Base-by-base conservation (phyloP, 148 eudicot species). In the Simmondsia chinensis region DNA sequence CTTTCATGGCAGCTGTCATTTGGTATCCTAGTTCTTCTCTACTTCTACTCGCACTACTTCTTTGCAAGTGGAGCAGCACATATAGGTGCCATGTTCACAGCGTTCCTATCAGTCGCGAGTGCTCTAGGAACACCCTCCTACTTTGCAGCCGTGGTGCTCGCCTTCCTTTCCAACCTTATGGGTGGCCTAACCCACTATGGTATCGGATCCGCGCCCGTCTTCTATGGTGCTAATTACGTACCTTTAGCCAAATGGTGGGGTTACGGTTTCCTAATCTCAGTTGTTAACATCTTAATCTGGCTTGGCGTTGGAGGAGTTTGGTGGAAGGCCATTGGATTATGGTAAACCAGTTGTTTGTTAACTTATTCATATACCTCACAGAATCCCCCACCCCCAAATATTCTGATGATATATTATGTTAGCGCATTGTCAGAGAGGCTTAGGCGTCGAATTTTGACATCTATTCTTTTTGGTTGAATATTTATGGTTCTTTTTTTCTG, bases 31-130 rank as follows among this genome's bases (percentile, higher is more conserved):
- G 81, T 79, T 43, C 94, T 91, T 20, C 89, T 91, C 19, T 91
- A 91, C 65, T 91, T 82, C 88, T 91, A 86, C 57, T 82, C 94
- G 27, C 99, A 91, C 65, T 91, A 86, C 76, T 91, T 91, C 63
- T 91, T 91, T 22, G 99, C 99, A 31, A 91, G 95, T 52, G 99
- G 99, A 41, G 99, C 99, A 35, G 99, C 99, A 52, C 95, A 91
- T 23, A 91, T 91, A n/a, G 99, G 99, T 30, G 99, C 99, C 46
- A 91, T 91, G 99, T 91, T 72, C 60, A 85, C 99, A 8, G 94
- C 95, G 31, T 86, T 91, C 65, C 50, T 91, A 51, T 82, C 95
- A 1, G 94, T 91, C n/a, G 79, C 99, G 27, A 86, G 83, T 47
- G 99, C 99, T 16, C 71, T 91, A 32, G 94, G 99, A 13, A 75